Evolutionary conservation across 2,329 filamentous ascomycete species (phyloP).

Genomic region (Monosporascus cannonballus): DNA sequence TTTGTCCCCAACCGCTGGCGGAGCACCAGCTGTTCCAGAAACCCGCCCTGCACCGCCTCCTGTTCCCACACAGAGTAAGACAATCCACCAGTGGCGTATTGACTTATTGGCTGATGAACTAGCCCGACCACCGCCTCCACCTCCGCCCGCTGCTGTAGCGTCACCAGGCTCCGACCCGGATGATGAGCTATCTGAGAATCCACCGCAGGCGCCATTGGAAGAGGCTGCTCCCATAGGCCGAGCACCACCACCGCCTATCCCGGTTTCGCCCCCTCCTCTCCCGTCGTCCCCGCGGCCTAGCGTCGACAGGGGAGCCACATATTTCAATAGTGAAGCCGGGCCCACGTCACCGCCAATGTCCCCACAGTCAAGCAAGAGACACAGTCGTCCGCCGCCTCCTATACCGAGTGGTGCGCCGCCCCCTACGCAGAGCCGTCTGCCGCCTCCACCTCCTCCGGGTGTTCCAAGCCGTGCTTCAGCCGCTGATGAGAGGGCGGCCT

Average conservation of each 20-base stretch:
- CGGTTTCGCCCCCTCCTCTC: conserved; percentile 38
- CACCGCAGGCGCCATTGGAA: conserved; percentile 35
- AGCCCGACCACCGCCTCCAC: conserved; percentile 59
- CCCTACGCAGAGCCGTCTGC: conserved; percentile 51
- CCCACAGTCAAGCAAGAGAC: conserved; percentile 41
- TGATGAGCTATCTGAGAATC: conserved; percentile 66
- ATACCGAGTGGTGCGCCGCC: conserved; percentile 51
- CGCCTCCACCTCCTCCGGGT: conserved; percentile 56
- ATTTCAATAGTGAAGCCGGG: conserved; percentile 28
- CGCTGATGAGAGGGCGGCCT: conserved; percentile 41
- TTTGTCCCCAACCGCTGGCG: conserved; percentile 21
- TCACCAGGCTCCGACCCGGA: conserved; percentile 81
- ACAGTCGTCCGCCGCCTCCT: conserved; percentile 52
- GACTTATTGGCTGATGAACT: conserved; percentile 20
- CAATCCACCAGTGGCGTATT: neutral
- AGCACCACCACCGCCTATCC: conserved; percentile 39
- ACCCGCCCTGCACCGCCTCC: conserved; percentile 51
- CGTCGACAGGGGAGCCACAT: conserved; percentile 23
- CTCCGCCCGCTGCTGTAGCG: conserved; percentile 44
- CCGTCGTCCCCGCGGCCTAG: conserved; percentile 36
- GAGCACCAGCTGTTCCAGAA: conserved; percentile 40
- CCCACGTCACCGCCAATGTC: conserved; percentile 32
- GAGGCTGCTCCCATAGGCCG: conserved; percentile 31
- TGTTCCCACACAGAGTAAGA: conserved; percentile 57
- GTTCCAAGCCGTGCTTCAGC: conserved; percentile 53